Evolutionary conservation across 2,329 filamentous ascomycete species (phyloP).

Genomic region (Zasmidium angulare): DNA sequence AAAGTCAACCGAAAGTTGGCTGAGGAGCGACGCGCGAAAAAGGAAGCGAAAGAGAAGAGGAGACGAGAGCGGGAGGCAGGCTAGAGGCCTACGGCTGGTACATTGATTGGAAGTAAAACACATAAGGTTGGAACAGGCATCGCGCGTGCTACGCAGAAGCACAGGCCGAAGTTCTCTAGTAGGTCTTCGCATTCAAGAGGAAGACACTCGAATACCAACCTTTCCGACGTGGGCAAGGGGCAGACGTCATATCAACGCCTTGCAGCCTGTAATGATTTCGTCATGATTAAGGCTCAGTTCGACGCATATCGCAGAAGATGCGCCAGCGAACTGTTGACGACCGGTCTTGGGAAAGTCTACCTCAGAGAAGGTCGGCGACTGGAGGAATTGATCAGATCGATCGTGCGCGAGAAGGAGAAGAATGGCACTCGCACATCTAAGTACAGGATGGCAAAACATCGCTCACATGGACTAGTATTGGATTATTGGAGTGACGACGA

Average conservation of each 20-base stretch:
- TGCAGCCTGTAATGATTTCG: too few relatives aligned
- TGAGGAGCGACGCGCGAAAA: slow-evolving; percentile 39
- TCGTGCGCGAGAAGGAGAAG: too few relatives aligned
- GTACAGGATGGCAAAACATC: too few relatives aligned
- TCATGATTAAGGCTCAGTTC: too few relatives aligned
- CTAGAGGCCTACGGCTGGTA: neutral
- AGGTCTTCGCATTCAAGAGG: neutral
- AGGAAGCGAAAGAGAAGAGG: slow-evolving; percentile 35
- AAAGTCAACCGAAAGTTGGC: slow-evolving; percentile 45
- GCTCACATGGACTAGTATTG: too few relatives aligned
- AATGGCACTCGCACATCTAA: too few relatives aligned
- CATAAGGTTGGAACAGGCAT: neutral
- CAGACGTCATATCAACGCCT: neutral
- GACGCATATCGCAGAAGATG: too few relatives aligned
- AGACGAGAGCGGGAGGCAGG: slow-evolving; percentile 5
- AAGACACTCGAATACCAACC: neutral
- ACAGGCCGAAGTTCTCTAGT: neutral
- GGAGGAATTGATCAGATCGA: too few relatives aligned
- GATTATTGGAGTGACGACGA: too few relatives aligned
- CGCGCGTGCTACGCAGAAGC: neutral
- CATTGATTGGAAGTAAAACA: neutral
- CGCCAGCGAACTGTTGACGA: too few relatives aligned
- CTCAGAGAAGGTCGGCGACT: too few relatives aligned
- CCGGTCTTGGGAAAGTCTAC: too few relatives aligned
- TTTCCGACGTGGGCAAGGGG: neutral